These are phyloP conservation scores for Ceratobasidium sp. DNA, from an alignment of 1,284 basidiomycete genomes.

Conservation along the genomic window DNA sequence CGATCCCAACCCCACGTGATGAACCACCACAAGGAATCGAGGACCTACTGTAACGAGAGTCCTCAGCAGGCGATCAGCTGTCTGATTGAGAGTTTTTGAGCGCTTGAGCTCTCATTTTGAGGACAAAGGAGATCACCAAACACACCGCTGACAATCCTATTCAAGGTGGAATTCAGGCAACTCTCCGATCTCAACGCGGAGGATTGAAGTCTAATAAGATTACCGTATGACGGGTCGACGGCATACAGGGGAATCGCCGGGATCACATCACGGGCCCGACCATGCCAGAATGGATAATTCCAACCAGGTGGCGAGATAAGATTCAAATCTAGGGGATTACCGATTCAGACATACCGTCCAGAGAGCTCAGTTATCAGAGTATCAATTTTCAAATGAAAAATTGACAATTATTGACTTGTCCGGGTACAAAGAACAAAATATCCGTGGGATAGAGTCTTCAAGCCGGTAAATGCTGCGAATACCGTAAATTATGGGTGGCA, in stretches of 20 bases:
- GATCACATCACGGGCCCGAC: neutral
- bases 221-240: neutral
- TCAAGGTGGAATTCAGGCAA: neutral
- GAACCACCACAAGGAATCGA: too few relatives aligned
- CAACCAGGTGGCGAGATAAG: neutral
- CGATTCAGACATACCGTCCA: neutral
- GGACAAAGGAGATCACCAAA: too few relatives aligned
- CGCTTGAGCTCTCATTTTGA: too few relatives aligned
- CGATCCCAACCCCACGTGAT: too few relatives aligned
- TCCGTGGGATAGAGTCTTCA: too few relatives aligned
- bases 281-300: neutral
- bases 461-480: too few relatives aligned
- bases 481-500: too few relatives aligned
- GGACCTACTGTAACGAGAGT: too few relatives aligned
- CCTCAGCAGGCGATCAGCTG: too few relatives aligned
- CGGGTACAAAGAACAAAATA: too few relatives aligned
- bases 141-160: neutral
- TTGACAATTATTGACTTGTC: too few relatives aligned
- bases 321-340: neutral
- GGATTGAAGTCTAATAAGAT: neutral
- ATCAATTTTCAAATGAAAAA: neutral
- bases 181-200: neutral
- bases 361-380: neutral
- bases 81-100: too few relatives aligned
- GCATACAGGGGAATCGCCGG: neutral